A percentile compares a stretch with the other conserved stretches of the same genome.
These are phyloP conservation scores for Exophiala xenobiotica DNA, from an alignment of 2,329 filamentous ascomycete species.

Conservation along the genomic window DNA sequence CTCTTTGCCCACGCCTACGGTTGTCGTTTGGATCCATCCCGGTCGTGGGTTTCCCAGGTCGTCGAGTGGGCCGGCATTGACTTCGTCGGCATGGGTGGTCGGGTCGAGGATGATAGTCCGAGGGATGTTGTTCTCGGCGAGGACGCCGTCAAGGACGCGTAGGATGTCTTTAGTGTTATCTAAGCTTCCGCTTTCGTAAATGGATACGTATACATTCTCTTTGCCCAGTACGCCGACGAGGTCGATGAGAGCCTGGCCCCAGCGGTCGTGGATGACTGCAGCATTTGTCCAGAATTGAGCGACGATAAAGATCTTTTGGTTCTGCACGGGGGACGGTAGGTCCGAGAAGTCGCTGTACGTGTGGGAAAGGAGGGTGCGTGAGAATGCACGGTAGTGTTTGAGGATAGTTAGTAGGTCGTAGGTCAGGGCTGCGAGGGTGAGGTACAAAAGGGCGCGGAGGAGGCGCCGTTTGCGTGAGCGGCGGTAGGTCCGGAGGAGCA, in stretches of 20 bases:
- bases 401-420: constrained; percentile 29
- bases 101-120: constrained; percentile 59
- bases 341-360: constrained; percentile 23
- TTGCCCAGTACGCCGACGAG: constrained; percentile 59
- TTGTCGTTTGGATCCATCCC: constrained; percentile 59
- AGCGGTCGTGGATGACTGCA: constrained; percentile 58
- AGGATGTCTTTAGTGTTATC: constrained; percentile 67
- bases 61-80: constrained; percentile 44
- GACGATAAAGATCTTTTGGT: constrained; percentile 61
- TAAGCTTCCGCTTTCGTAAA: constrained; percentile 68
- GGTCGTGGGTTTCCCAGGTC: constrained; percentile 40
- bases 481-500: constrained; percentile 27
- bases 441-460: constrained; percentile 16
- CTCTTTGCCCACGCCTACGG: constrained; percentile 47
- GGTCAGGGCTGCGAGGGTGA: constrained; percentile 16
- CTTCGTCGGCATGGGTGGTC: constrained; percentile 59
- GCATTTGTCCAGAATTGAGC: constrained; percentile 70
- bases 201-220: constrained; percentile 66
- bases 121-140: constrained; percentile 44
- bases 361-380: constrained; percentile 21
- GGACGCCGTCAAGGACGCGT: constrained; percentile 51
- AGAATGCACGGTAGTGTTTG: constrained; percentile 28
- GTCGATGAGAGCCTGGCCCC: constrained; percentile 61
- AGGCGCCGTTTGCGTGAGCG: constrained; percentile 20
- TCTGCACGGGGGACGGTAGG: constrained; percentile 23